phyloP scores from a whole-genome alignment of 176 grass and related monocot genomes.

The Ampelocalamus luodianensis region DNA sequence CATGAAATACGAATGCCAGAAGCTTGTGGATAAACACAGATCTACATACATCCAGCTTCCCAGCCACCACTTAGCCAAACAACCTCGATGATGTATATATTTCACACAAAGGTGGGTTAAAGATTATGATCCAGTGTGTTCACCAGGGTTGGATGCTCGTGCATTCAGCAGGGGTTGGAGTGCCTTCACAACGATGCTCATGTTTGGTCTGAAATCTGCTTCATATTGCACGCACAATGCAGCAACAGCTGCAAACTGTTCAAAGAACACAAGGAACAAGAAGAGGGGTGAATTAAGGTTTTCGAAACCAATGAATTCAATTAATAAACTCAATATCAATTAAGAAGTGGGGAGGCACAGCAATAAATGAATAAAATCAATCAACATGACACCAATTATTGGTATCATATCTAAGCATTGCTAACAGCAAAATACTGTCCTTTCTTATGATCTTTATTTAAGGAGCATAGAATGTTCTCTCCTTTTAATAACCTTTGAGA shows the following conservation, averaged over 20 bases:
- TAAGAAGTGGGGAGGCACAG: background rate
- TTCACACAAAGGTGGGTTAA: background rate
- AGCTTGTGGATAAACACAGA: background rate
- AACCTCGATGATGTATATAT: background rate
- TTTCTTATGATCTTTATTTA: background rate
- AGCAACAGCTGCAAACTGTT: constrained; percentile 58
- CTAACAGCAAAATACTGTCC: background rate
- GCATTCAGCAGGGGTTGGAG: constrained; percentile 57
- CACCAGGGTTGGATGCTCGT: constrained; percentile 49
- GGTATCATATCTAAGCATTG: background rate
- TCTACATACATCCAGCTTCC: constrained; percentile 28
- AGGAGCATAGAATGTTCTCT: background rate
- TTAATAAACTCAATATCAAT: background rate
- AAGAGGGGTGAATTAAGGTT: background rate
- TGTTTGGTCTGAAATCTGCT: constrained; percentile 63
- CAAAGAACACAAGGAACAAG: constrained; percentile 10
- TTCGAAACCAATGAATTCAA: background rate
- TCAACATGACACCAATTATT: background rate
- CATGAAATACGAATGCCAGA: background rate
- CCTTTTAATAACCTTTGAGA: background rate
- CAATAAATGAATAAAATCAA: background rate
- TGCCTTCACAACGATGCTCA: constrained; percentile 66
- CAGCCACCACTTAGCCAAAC: background rate
- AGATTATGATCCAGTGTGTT: constrained; percentile 31
- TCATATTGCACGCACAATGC: constrained; percentile 64